Evolutionary conservation across 768 basidiomycete genomes (phyloP), one percentile per base, ranked within the genome.

Genomic region (Mrakia blollopis): DNA sequence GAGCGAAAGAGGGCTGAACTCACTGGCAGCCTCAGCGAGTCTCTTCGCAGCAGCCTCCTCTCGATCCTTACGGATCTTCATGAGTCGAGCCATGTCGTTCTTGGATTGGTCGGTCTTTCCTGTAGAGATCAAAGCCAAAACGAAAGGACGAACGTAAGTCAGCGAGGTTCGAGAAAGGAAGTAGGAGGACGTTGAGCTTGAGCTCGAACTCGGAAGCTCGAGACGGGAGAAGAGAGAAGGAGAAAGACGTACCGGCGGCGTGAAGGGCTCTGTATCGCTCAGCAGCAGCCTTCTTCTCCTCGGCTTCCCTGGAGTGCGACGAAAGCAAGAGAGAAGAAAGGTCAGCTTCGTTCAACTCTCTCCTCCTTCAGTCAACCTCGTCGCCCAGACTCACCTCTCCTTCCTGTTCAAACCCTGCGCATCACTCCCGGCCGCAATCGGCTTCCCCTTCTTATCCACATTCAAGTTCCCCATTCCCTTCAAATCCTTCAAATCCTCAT

Each of bases 91-190:
- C 70, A 98, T 89, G 83, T 98, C 95, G 5, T 90, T 83, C 85
- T 94, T 92, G 28, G 95, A 94, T 83, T 97, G 87, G 50, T 91
- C 89, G 0, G 95, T 98, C 89, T 97, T 92, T 78, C 95, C 95
- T 83, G 88, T 85, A 72, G 80, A 93, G 91, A 44, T 91, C 86
- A 57, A 13, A 18, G 47, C 2, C 2, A 21, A 21, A 50, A 50
- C 16, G 2, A 50, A 7, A 18, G 21, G 14, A 4, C 44, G 44
- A 44, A 44, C 10, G 44, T 70, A 39, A 28, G 25, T 18, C 10
- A 13, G 25, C 37, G 50, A 28, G 25, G 21, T 4, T 47, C 14
- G 47, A 50, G 47, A 50, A 21, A 2, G 47, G 16, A 50, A 21
- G 39, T 5, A 11, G 6, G 47, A 14, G 2, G 47, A 50, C 16